Evolutionary conservation across 495 filamentous ascomycete genomes (phyloP), one percentile per base, ranked within the genome.

Genomic region (Mytilinidion resinicola): DNA sequence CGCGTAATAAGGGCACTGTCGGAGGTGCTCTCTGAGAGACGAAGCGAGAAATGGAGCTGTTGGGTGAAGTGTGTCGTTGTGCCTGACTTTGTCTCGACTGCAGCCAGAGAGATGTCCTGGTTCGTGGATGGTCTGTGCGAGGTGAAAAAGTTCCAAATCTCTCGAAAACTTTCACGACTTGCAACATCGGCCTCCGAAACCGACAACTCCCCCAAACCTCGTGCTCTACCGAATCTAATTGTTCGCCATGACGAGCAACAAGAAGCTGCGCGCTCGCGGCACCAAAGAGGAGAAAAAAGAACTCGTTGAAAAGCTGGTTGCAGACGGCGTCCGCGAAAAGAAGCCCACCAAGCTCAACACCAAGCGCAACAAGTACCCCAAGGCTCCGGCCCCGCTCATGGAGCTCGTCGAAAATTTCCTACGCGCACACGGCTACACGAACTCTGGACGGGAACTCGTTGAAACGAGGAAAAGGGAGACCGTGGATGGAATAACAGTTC

Each of bases 331-430:
- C 25, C 30, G 54, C 33, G 34, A 53, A 19, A 53, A 36, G 33
- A 53, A 41, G 10, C 50, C 46, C 21, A 36, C 57, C 4, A 56
- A 25, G 35, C 21, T 34, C n/a, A 49, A 15, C 7, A 39, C 10
- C 9, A 36, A 41, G 35, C 10, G 8, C n/a, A 15, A 46, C 14
- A 63, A 60, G 30, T n/a, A 35, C 47, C 56, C 57, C 21, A 38
- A 64, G 47, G 54, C 61, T 11, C 57, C 59, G 2, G 46, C 46
- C 4, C 50, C 58, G 20, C 59, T 68, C 15, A 9, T 68, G 12
- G 51, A 52, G 15, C 62, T 68, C 42, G 62, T 68, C 7, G 44
- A 39, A 3, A 25, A 30, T 19, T 68, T 68, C 50, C 56, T 68
- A 34, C 42, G 46, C 10, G 55, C 59, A 10, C 42, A 68, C 30